Conservation (phyloP, 805 yeast genomes). For the Candida peoriensis region DNA sequence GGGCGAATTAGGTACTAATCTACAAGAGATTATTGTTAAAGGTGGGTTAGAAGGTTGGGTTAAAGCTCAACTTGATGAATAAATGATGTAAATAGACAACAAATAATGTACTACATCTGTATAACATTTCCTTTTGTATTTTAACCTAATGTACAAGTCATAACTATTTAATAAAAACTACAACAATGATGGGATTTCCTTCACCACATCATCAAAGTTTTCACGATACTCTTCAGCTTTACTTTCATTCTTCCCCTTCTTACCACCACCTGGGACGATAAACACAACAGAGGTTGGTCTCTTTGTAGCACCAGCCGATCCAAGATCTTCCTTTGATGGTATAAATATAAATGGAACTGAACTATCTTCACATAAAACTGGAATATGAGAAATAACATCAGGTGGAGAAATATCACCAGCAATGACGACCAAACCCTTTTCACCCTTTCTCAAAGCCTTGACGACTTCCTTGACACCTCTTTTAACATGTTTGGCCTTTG, state of each 20-base stretch:
- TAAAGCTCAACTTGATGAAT: conserved; percentile 50
- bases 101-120: not conserved
- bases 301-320: conserved; percentile 98
- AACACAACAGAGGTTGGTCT: conserved; percentile 98
- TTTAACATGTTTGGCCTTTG: conserved; percentile 96
- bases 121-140: too few species aligned
- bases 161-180: not conserved
- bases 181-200: conserved; percentile 57
- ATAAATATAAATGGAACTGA: conserved; percentile 88
- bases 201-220: conserved; percentile 86
- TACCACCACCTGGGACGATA: conserved; percentile 94
- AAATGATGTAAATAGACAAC: not conserved
- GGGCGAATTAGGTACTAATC: conserved; percentile 90
- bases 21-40: conserved; percentile 93
- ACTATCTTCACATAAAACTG: conserved; percentile 93
- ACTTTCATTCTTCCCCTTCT: conserved; percentile 64
- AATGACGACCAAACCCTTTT: conserved; percentile 90
- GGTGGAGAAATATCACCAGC: conserved; percentile 99
- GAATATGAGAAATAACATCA: conserved; percentile 95
- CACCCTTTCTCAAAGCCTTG: conserved; percentile 96
- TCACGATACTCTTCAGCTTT: conserved; percentile 88
- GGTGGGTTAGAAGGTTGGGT: conserved; percentile 99
- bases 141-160: conserved; percentile 1
- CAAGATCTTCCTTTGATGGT: conserved; percentile 97
- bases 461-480: conserved; percentile 99